Evolutionary conservation across 83 land plant genomes (phyloP).

Genomic region (Larix sibirica): DNA sequence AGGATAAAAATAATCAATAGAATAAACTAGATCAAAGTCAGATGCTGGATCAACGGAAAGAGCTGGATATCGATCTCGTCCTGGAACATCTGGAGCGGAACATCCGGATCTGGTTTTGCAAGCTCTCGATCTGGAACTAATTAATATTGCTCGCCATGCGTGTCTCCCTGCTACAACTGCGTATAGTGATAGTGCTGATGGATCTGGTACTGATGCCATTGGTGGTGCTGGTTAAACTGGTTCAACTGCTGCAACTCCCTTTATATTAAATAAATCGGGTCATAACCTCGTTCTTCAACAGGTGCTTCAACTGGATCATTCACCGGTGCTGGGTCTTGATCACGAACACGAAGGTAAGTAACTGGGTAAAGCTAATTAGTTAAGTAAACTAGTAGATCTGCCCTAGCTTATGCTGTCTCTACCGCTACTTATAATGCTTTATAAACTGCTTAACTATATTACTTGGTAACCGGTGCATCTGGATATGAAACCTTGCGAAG

Average conservation of each 20-base stretch:
- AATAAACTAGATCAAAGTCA: too few relatives aligned
- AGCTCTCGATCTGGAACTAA: not conserved
- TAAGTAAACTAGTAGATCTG: too few relatives aligned
- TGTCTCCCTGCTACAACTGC: not conserved
- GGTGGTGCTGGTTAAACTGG: not conserved
- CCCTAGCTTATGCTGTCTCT: too few relatives aligned
- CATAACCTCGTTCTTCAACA: not conserved
- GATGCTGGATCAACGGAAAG: too few relatives aligned
- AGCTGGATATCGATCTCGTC: too few relatives aligned
- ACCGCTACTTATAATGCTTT: too few relatives aligned
- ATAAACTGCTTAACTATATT: too few relatives aligned
- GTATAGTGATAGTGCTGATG: not conserved
- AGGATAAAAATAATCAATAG: too few relatives aligned
- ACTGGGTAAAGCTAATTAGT: not conserved
- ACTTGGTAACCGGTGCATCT: too few relatives aligned
- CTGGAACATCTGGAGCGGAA: too few relatives aligned
- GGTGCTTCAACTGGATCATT: not conserved
- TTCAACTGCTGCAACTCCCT: not conserved
- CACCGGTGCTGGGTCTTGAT: not conserved
- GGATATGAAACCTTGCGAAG: not conserved
- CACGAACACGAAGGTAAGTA: not conserved
- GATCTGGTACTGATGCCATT: not conserved
- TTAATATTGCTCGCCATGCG: not conserved
- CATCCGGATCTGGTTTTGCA: not conserved
- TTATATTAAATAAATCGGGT: not conserved